Percentiles rank a stretch among this genome's conserved stretches.
Evolutionary conservation across 306 rosid genomes (phyloP).

Genomic region (Phaseolus lunatus): DNA sequence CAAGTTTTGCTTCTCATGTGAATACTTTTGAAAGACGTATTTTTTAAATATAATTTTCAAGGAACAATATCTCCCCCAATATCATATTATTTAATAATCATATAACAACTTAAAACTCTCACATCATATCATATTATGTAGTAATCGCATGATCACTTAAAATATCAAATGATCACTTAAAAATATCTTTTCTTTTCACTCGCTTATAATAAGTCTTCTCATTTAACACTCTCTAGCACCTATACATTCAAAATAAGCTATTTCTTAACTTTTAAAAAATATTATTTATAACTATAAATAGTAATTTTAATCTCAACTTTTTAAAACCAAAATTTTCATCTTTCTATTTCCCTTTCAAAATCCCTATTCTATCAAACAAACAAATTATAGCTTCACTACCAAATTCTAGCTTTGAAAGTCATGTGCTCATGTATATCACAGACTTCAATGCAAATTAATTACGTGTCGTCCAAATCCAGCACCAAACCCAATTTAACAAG

Average conservation of each 20-base stretch:
- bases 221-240: background rate
- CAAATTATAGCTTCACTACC: background rate
- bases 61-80: too few species aligned
- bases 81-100: too few species aligned
- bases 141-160: too few species aligned
- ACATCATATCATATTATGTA: too few species aligned
- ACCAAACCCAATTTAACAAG: constrained; percentile 31
- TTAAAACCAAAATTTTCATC: background rate
- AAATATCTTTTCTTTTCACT: background rate
- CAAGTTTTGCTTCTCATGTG: background rate
- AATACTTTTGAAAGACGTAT: background rate
- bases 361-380: background rate
- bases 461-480: constrained; percentile 4
- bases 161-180: too few species aligned
- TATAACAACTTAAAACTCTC: too few species aligned
- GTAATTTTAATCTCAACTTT: background rate
- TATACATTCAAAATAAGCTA: background rate
- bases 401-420: background rate
- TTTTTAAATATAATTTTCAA: too few species aligned
- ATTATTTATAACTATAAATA: background rate
- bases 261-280: background rate
- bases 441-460: constrained; percentile 4
- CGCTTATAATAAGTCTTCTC: background rate
- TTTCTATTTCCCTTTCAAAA: background rate
- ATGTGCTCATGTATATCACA: background rate